These are phyloP conservation scores for Hemisphaericaspora nanyangensis DNA, from an alignment of 805 yeast species.

Conservation along the genomic window DNA sequence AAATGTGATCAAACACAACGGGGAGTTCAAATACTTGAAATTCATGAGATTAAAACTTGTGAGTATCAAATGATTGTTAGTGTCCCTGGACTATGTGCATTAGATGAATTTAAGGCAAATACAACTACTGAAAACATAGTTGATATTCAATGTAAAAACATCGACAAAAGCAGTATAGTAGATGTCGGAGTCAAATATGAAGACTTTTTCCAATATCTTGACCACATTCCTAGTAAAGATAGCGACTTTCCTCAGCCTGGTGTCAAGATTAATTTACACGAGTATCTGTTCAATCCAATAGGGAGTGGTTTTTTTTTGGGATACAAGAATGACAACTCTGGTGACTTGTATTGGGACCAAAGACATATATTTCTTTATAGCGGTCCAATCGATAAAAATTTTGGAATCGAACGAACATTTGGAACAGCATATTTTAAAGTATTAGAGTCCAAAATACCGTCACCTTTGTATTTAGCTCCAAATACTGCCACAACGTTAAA, in stretches of 20 bases:
- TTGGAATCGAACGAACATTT: too few relatives aligned
- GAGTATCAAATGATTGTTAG: conserved; percentile 50
- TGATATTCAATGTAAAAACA: conserved; percentile 25
- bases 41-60: conserved; percentile 55
- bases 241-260: conserved; percentile 8
- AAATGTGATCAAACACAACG: conserved; percentile 43
- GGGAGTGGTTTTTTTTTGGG: conserved; percentile 33
- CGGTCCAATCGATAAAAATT: too few relatives aligned
- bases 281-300: conserved; percentile 21
- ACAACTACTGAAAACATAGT: conserved; percentile 19
- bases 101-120: conserved; percentile 29
- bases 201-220: conserved; percentile 13
- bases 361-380: conserved; percentile 22
- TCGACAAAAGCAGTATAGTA: conserved; percentile 4
- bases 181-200: conserved; percentile 2
- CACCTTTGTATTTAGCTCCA: conserved; percentile 17
- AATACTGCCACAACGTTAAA: conserved; percentile 9
- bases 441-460: conserved; percentile 22
- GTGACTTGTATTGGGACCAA: conserved; percentile 17
- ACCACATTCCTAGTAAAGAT: conserved; percentile 6
- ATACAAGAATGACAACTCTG: conserved; percentile 12
- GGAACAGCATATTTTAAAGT: conserved; percentile 17
- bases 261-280: conserved; percentile 22
- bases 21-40: conserved; percentile 27
- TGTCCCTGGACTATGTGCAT: conserved; percentile 47